These are phyloP conservation scores for Funneliformis geosporum DNA, from an alignment of 192 early-diverging fungal genomes.

Conservation along the genomic window DNA sequence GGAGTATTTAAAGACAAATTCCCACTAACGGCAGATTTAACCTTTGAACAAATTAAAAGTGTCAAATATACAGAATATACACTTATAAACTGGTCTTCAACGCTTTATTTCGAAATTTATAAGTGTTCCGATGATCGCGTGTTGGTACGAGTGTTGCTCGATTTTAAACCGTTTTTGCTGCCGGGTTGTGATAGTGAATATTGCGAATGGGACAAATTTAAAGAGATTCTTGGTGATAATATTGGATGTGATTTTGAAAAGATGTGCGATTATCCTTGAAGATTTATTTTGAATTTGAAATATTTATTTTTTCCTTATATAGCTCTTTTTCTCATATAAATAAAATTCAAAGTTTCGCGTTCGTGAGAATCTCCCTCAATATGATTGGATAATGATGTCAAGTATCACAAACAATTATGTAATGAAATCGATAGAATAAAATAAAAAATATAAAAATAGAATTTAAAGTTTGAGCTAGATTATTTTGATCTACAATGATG, in stretches of 20 bases:
- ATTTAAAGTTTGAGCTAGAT: no score
- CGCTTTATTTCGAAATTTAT: slow-evolving; percentile 14
- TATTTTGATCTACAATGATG: no score
- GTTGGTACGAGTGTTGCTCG: neutral
- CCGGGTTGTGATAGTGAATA: slow-evolving; percentile 15
- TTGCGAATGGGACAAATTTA: no score
- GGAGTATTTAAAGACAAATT: slow-evolving; percentile 2
- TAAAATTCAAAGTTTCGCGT: no score
- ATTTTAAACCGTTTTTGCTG: slow-evolving; percentile 5
- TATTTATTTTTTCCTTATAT: no score
- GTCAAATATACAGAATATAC: neutral
- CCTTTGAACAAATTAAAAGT: slow-evolving; percentile 3
- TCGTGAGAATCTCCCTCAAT: no score
- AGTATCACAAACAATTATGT: no score
- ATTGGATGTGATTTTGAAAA: neutral
- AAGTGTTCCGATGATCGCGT: neutral
- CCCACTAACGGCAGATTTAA: neutral
- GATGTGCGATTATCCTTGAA: slow-evolving; percentile 7
- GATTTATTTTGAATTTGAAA: no score
- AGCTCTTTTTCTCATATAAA: no score
- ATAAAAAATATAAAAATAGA: no score
- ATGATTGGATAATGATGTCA: no score
- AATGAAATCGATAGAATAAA: no score
- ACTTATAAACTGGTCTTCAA: neutral
- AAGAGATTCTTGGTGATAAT: slow-evolving; percentile 2